A percentile compares a stretch with the other conserved stretches of the same genome.
These are phyloP conservation scores for Elsinoe perseae DNA, from an alignment of 2,329 filamentous ascomycete species.

Conservation along the genomic window DNA sequence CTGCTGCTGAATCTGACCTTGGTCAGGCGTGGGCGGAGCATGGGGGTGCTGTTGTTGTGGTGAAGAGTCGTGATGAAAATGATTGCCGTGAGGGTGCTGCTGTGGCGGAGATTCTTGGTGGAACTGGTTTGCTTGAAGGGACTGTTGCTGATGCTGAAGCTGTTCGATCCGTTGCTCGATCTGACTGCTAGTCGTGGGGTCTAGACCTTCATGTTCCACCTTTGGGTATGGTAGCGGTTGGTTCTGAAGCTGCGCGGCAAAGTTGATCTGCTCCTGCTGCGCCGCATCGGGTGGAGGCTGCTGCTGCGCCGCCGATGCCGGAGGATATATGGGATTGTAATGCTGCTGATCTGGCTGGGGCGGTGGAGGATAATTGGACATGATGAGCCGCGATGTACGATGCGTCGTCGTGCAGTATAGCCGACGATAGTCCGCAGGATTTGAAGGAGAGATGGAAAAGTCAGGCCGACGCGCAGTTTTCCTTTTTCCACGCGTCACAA, in stretches of 20 bases:
- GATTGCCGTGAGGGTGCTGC: background rate
- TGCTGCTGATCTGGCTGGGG: slow-evolving; percentile 30
- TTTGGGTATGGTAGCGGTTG: slow-evolving; percentile 30
- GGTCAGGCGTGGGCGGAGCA: slow-evolving; percentile 15
- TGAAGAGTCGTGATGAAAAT: background rate
- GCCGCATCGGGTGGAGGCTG: slow-evolving; percentile 25
- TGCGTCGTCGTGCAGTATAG: slow-evolving; percentile 11
- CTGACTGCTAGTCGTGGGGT: slow-evolving; percentile 21
- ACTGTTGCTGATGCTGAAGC: slow-evolving; percentile 25
- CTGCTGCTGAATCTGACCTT: slow-evolving; percentile 19
- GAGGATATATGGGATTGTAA: slow-evolving; percentile 29
- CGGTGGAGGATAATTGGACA: slow-evolving; percentile 32
- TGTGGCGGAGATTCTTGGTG: slow-evolving; percentile 16
- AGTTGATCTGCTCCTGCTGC: slow-evolving; percentile 30
- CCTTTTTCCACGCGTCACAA: slow-evolving; percentile 1
- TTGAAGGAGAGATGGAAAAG: background rate
- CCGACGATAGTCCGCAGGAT: slow-evolving; percentile 7
- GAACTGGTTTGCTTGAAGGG: slow-evolving; percentile 11
- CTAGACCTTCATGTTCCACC: slow-evolving; percentile 24
- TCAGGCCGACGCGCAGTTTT: background rate
- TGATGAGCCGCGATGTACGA: slow-evolving; percentile 17
- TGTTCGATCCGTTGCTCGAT: slow-evolving; percentile 26
- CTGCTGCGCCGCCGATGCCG: slow-evolving; percentile 25
- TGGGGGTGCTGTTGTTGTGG: slow-evolving; percentile 10
- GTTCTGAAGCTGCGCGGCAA: slow-evolving; percentile 26